Percentiles rank a stretch among this genome's conserved stretches.
Evolutionary conservation across 805 yeast species (phyloP).

Genomic region (Hanseniaspora opuntiae): DNA sequence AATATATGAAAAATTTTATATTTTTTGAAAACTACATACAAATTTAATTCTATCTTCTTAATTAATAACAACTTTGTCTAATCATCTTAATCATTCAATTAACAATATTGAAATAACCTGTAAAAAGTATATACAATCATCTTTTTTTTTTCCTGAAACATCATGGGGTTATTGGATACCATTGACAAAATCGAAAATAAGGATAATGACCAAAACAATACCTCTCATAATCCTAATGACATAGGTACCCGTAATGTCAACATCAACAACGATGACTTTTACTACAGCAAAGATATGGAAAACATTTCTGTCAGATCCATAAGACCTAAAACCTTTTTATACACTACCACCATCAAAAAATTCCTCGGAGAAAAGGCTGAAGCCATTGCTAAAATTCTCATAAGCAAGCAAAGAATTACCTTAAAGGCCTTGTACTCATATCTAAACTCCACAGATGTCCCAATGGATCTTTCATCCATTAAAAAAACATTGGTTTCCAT

Average conservation of each 20-base stretch:
- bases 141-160: not conserved
- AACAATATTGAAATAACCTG: no score
- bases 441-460: not conserved
- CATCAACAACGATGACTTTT: slow-evolving; percentile 9
- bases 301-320: slow-evolving; percentile 30
- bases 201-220: not conserved
- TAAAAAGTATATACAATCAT: no score
- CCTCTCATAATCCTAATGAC: not conserved
- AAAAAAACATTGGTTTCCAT: slow-evolving; percentile 60
- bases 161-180: slow-evolving; percentile 1
- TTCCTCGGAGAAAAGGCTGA: slow-evolving; percentile 67
- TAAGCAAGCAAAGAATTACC: slow-evolving; percentile 55
- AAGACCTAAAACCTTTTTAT: slow-evolving; percentile 49
- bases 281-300: slow-evolving; percentile 11
- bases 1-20: no score
- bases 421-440: slow-evolving; percentile 21
- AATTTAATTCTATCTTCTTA: no score
- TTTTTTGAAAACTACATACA: no score
- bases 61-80: not conserved
- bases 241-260: slow-evolving; percentile 4
- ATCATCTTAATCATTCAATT: no score
- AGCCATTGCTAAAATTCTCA: slow-evolving; percentile 41
- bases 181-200: slow-evolving; percentile 6
- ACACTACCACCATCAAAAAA: slow-evolving; percentile 37
- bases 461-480: slow-evolving; percentile 36